These are phyloP conservation scores for Actinomortierella ambigua DNA, from an alignment of 371 early-diverging fungal genomes.

Conservation along the genomic window DNA sequence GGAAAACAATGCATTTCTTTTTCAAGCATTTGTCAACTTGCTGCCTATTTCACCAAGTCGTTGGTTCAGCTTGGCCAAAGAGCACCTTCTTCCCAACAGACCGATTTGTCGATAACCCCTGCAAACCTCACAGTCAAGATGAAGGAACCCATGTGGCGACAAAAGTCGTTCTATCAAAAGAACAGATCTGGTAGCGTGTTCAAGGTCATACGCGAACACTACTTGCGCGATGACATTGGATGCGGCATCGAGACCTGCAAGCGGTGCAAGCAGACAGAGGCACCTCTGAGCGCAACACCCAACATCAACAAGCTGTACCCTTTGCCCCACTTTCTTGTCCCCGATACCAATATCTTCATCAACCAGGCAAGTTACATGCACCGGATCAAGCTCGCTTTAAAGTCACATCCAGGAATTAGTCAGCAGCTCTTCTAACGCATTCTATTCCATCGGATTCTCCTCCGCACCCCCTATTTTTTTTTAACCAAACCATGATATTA, in stretches of 20 bases:
- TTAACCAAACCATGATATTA: too few relatives aligned
- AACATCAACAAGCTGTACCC: constrained; percentile 45
- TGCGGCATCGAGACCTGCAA: constrained; percentile 76
- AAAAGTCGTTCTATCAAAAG: constrained; percentile 44
- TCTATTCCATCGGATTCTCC: neutral
- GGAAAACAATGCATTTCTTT: too few relatives aligned
- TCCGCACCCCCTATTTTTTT: too few relatives aligned
- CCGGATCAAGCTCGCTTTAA: neutral
- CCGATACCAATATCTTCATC: constrained; percentile 95
- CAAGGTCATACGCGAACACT: constrained; percentile 95
- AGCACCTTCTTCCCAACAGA: too few relatives aligned
- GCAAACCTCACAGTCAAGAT: neutral
- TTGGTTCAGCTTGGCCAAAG: neutral
- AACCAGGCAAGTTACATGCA: constrained; percentile 70
- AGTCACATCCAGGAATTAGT: neutral
- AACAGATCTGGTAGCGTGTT: constrained; percentile 77
- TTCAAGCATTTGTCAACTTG: neutral
- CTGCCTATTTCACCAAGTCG: neutral
- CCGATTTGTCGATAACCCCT: too few relatives aligned
- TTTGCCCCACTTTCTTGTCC: constrained; percentile 79
- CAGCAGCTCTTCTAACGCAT: neutral
- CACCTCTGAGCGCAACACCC: constrained; percentile 38
- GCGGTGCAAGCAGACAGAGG: constrained; percentile 55
- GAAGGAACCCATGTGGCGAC: constrained; percentile 24
- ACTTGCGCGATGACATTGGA: constrained; percentile 93